A percentile compares a stretch with the other conserved stretches of the same genome.
phyloP scores from a whole-genome alignment of 306 rosid genomes.

The Urtica urens region DNA sequence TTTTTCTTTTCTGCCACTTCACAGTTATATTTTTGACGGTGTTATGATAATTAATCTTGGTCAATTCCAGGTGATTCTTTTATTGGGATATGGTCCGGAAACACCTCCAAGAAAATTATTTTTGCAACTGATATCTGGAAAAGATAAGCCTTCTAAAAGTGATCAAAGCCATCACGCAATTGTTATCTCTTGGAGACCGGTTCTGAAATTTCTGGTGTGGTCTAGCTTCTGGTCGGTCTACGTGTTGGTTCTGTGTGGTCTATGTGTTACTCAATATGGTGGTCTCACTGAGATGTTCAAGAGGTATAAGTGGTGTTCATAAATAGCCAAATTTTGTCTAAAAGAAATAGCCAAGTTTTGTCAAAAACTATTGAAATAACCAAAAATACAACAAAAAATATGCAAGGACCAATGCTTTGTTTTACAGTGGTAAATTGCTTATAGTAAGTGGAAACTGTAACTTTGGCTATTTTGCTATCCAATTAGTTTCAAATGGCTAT shows the following conservation, averaged over 20 bases:
- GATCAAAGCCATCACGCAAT: conserved; percentile 22
- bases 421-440: no score
- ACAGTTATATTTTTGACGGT: background rate
- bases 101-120: conserved; percentile 75
- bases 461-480: no score
- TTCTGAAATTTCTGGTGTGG: conserved; percentile 44
- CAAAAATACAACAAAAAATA: no score
- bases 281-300: conserved; percentile 76
- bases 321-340: background rate
- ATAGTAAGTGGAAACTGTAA: no score
- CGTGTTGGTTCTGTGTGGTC: conserved; percentile 53
- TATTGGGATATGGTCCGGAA: conserved; percentile 81
- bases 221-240: conserved; percentile 60
- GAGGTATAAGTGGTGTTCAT: conserved; percentile 39
- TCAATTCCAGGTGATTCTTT: conserved; percentile 48
- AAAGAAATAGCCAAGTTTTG: no score
- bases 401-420: no score
- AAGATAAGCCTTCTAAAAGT: conserved; percentile 28
- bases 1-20: background rate
- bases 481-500: background rate
- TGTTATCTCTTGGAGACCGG: conserved; percentile 57
- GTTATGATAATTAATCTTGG: conserved; percentile 12
- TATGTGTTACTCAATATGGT: conserved; percentile 56
- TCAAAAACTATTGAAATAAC: no score
- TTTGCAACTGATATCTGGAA: conserved; percentile 23